Base-by-base conservation (phyloP, 768 basidiomycete genomes). In the Lactarius hatsudake region DNA sequence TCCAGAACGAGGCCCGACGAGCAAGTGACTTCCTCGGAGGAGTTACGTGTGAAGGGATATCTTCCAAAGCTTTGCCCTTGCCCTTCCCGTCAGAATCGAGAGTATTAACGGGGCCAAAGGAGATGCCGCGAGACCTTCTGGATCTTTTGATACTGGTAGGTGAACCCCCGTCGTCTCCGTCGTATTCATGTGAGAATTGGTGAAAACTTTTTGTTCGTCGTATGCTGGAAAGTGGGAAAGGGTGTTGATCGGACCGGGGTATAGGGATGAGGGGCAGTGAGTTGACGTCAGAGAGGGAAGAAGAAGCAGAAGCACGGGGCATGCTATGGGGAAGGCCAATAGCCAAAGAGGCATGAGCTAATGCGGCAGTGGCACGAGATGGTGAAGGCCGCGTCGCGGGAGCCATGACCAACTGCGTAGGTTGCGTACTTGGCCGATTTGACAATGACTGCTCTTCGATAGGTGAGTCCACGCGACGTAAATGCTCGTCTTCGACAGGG, bases 261-360 rank as follows among this genome's bases (percentile, higher is more conserved):
- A 74, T 51, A 23, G 79, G 68, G 36, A 76, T 72, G 57, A 86
- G 83, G n/a, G 81, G 76, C 55, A 85, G 75, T 4, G 81, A 79
- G 71, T 85, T 86, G 54, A 82, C 71, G 65, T 86, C 84, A 30
- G 80, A 75, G 28, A 78, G 74, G 38, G 81, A 78, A 30, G 83
- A 78, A 38, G 82, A 77, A 2, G 76, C 64, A 30, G 76, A 72
- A 10, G 79, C 72, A 61, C 77, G 72, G 23, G 85, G 82, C 63
- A 85, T 77, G 59, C 82, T 78, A 71, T 83, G 84, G 51, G 87
- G 81, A 38, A 87, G 78, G 57, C 87, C 86, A 32, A 89, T 73
- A 23, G 86, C 87, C 34, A 87, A 73, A 2, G 83, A 78, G 36
- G 88, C 83, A 51, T 85, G 87, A 38, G 84, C 83, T 26, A 85